Base-by-base conservation (phyloP, 2,329 filamentous ascomycete species). In the Aschersonia sp. region DNA sequence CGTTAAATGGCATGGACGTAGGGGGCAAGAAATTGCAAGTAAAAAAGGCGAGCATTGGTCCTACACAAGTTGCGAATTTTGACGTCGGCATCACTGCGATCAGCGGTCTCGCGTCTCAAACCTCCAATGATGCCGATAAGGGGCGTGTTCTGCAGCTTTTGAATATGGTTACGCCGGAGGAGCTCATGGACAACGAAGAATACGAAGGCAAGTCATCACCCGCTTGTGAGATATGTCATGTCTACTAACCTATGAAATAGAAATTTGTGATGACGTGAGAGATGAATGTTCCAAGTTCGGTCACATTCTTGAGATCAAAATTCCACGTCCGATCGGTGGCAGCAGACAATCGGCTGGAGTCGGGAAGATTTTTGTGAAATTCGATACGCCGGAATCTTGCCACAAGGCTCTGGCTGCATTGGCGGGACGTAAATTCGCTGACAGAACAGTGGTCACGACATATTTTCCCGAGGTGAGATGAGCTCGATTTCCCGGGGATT, bases 41-140 rank as follows among this genome's bases (percentile, higher is more conserved):
- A 38, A 74, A 79, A 54, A 87, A 89, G 60, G 94, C 92, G 31
- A 94, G 89, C 64, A 85, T 96, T 54, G 92, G 92, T 56, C 83
- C 88, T 51, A 91, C 89, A n/a, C 92, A 98, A 64, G 89, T 89
- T 29, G 76, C 86, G 44, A 89, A 89, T 53, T 77, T 94, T 41
- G 92, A 98, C 60, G 94, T 96, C 75, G 88, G 91, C 48, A 91
- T 98, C 52, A 94, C 92, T 56, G 92, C 92, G 53, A 97, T 98
- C 82, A 94, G 89, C 46, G 89, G 96, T 78, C 85, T 98, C 57
- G 92, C 92, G 40, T 89, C 91, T 50, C 94, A 92, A 28, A 87
- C 82, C 3, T 84, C 85, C 40, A 76, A 76, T 48, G 85, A 89
- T 51, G 72, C 85, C 35, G 89, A 94, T 56, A 80, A 83, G 51